Percentiles rank a stretch among this genome's conserved stretches.
phyloP scores from a whole-genome alignment of 2,329 filamentous ascomycete genomes.

The Xylaria sp. region DNA sequence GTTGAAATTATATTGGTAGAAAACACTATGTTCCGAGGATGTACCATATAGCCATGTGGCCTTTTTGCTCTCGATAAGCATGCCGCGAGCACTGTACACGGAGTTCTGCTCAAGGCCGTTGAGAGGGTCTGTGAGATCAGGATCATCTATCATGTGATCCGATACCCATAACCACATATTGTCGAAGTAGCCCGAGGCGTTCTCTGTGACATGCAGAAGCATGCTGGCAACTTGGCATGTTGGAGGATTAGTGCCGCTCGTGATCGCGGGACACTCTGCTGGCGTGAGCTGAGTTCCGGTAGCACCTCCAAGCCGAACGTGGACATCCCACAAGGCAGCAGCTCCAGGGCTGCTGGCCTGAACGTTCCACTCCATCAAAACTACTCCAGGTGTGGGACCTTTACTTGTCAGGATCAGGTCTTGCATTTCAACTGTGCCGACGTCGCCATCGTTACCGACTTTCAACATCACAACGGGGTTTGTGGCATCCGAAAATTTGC shows the following conservation, averaged over 20 bases:
- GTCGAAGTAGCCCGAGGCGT: slow-evolving; percentile 54
- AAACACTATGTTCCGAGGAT: slow-evolving; percentile 70
- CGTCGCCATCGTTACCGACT: slow-evolving; percentile 65
- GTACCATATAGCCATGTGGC: slow-evolving; percentile 72
- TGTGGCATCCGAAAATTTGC: slow-evolving; percentile 59
- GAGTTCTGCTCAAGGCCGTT: slow-evolving; percentile 17
- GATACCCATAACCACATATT: slow-evolving; percentile 57
- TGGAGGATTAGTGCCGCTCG: slow-evolving; percentile 30
- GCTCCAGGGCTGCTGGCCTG: slow-evolving; percentile 48
- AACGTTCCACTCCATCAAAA: slow-evolving; percentile 74
- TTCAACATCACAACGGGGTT: slow-evolving; percentile 66
- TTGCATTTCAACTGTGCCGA: slow-evolving; percentile 69
- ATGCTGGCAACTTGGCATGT: slow-evolving; percentile 57
- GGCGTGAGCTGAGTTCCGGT: slow-evolving; percentile 75
- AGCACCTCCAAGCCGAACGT: slow-evolving; percentile 78
- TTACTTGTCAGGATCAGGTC: slow-evolving; percentile 71
- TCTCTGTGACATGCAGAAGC: slow-evolving; percentile 55
- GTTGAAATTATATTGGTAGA: slow-evolving; percentile 76
- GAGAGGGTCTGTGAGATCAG: slow-evolving; percentile 39
- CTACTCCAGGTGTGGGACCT: slow-evolving; percentile 67
- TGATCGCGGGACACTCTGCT: slow-evolving; percentile 65
- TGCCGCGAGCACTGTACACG: slow-evolving; percentile 60
- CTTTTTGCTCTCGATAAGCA: slow-evolving; percentile 58
- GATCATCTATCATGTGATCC: slow-evolving; percentile 64
- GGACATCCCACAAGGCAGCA: slow-evolving; percentile 77